Conservation (phyloP, 2,329 filamentous ascomycete genomes). For the Paraconiothyrium sp. region DNA sequence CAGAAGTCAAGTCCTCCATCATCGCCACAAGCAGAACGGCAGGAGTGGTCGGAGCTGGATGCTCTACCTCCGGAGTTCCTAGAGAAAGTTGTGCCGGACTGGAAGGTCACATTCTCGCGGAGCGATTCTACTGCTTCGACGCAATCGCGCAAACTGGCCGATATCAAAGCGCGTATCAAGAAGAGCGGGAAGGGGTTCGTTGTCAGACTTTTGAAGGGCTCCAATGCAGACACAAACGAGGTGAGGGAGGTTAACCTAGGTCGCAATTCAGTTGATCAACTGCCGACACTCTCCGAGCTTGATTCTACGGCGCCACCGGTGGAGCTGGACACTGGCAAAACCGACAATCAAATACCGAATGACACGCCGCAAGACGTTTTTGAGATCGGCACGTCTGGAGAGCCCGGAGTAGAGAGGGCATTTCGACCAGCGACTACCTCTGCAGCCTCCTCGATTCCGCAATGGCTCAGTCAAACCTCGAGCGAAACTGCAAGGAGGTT, state of each 20-base stretch:
- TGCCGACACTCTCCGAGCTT: constrained; percentile 28
- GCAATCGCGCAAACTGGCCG: constrained; percentile 37
- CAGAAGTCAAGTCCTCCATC: constrained; percentile 36
- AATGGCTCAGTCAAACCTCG: constrained; percentile 21
- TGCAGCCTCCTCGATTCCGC: constrained; percentile 19
- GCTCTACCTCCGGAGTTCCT: constrained; percentile 41
- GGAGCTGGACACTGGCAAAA: constrained; percentile 31
- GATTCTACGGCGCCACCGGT: constrained; percentile 25
- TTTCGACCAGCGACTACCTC: neutral
- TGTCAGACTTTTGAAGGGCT: constrained; percentile 40
- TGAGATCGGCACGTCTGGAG: constrained; percentile 39
- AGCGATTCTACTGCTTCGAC: constrained; percentile 38
- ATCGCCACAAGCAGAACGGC: constrained; percentile 35
- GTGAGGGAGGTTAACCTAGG: constrained; percentile 41
- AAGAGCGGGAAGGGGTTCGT: constrained; percentile 47
- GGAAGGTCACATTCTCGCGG: constrained; percentile 38
- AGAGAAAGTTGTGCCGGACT: constrained; percentile 42
- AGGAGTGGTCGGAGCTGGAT: constrained; percentile 42
- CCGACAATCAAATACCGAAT: neutral
- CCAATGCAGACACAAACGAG: constrained; percentile 33
- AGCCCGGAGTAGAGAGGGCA: constrained; percentile 26
- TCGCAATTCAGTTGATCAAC: constrained; percentile 10
- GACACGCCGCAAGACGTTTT: constrained; percentile 21
- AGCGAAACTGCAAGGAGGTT: constrained; percentile 5
- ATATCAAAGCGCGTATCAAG: constrained; percentile 45